Percentiles rank a stretch among this genome's conserved stretches.
Conservation (phyloP, 192 early-diverging fungal genomes). For the Rhizoclosmatium globosum region DNA sequence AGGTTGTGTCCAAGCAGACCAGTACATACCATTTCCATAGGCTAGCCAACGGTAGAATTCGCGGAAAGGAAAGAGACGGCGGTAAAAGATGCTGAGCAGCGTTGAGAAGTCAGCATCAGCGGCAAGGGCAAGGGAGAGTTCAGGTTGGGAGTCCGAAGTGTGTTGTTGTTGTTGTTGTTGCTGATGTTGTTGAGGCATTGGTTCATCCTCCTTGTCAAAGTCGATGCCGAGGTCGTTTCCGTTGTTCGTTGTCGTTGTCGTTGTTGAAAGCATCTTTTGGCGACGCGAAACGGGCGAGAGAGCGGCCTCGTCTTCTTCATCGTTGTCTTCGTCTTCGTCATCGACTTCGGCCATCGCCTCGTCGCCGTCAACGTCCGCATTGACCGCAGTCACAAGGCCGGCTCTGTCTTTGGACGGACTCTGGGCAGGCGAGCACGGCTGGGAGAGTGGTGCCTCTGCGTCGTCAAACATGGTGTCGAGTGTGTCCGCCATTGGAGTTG, state of each 20-base stretch:
- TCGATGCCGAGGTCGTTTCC: constrained; percentile 4
- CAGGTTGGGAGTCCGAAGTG: neutral
- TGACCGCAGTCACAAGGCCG: neutral
- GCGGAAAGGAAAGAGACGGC: constrained; percentile 85
- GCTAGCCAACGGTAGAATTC: constrained; percentile 87
- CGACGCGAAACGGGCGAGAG: neutral
- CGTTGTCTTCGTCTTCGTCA: neutral
- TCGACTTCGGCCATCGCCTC: neutral
- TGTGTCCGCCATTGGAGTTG: too few relatives aligned
- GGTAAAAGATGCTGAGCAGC: constrained; percentile 72
- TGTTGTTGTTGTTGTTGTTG: neutral
- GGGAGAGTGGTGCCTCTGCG: neutral
- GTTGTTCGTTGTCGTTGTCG: neutral
- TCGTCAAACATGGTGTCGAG: too few relatives aligned
- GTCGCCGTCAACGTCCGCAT: neutral
- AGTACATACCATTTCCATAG: constrained; percentile 68
- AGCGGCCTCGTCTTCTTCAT: neutral
- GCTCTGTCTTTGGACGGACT: neutral
- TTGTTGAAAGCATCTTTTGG: neutral
- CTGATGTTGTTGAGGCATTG: neutral
- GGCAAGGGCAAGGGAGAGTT: neutral
- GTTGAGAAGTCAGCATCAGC: constrained; percentile 6
- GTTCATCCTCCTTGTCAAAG: neutral
- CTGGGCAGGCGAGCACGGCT: neutral
- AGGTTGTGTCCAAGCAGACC: neutral